A percentile compares a stretch with the other conserved stretches of the same genome.
These are phyloP conservation scores for Plasmodium sp. DNA, from an alignment of 169 alveolate species.

Conservation along the genomic window DNA sequence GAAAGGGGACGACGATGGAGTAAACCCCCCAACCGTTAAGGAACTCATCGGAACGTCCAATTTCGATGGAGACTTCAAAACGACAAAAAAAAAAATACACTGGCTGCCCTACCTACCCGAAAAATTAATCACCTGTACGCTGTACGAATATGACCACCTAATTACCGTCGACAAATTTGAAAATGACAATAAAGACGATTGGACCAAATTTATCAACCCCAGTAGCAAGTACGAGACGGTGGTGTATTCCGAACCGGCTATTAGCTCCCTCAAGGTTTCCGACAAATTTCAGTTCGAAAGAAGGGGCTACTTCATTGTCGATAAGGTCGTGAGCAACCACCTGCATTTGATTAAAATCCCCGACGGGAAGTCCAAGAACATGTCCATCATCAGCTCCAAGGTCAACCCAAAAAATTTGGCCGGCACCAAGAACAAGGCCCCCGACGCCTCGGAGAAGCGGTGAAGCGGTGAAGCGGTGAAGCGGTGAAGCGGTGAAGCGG, in stretches of 20 bases:
- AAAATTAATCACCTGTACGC: slow-evolving; percentile 78
- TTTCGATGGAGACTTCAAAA: slow-evolving; percentile 92
- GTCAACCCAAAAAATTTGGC: slow-evolving; percentile 50
- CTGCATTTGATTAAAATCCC: slow-evolving; percentile 93
- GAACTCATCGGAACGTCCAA: slow-evolving; percentile 86
- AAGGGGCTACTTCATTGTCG: slow-evolving; percentile 97
- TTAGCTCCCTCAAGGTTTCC: slow-evolving; percentile 83
- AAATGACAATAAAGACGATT: slow-evolving; percentile 90
- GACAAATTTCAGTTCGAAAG: slow-evolving; percentile 96
- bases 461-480: neutral
- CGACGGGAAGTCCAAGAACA: slow-evolving; percentile 90
- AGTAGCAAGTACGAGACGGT: slow-evolving; percentile 85
- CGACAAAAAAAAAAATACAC: slow-evolving; percentile 94
- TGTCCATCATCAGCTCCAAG: slow-evolving; percentile 59
- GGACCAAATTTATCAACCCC: slow-evolving; percentile 84
- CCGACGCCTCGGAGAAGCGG: neutral
- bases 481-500: neutral
- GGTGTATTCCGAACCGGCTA: slow-evolving; percentile 88
- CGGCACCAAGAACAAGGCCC: slow-evolving; percentile 24
- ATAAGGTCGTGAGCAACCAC: slow-evolving; percentile 80
- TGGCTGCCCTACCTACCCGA: slow-evolving; percentile 89
- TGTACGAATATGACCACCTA: slow-evolving; percentile 95
- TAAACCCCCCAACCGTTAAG: slow-evolving; percentile 73
- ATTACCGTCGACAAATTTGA: slow-evolving; percentile 93
- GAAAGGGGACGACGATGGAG: slow-evolving; percentile 57